Evolutionary conservation across 305 asterid genomes (phyloP).

Genomic region (Plantago rigida): DNA sequence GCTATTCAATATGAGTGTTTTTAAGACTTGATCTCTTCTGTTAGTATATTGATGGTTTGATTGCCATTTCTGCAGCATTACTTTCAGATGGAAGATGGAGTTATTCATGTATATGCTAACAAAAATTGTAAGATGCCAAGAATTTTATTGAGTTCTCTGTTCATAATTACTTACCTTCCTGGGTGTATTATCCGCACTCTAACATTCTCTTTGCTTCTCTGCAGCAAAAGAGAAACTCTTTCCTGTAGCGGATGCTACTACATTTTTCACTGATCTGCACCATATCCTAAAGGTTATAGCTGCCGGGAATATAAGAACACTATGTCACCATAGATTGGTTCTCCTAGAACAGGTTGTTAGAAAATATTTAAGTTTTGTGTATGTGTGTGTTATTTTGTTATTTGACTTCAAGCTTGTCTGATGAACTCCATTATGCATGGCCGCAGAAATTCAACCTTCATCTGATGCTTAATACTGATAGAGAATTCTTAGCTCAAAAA

Average conservation of each 20-base stretch:
- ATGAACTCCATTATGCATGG: constrained; percentile 12
- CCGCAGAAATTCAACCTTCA: constrained; percentile 94
- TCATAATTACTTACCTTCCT: constrained; percentile 12
- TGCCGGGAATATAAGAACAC: constrained; percentile 81
- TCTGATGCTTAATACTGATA: constrained; percentile 97
- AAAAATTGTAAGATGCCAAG: constrained; percentile 56
- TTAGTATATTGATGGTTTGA: constrained; percentile 7
- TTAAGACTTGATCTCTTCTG: neutral
- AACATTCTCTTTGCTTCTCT: constrained; percentile 22
- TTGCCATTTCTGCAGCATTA: constrained; percentile 41
- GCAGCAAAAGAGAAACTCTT: constrained; percentile 75
- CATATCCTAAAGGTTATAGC: constrained; percentile 92
- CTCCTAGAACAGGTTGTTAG: constrained; percentile 75
- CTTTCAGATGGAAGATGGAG: constrained; percentile 79
- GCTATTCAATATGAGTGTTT: neutral
- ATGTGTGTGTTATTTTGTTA: constrained; percentile 1
- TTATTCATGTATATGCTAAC: constrained; percentile 75
- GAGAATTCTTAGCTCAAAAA: constrained; percentile 95
- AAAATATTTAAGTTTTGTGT: constrained; percentile 4
- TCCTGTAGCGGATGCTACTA: constrained; percentile 87
- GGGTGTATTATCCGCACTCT: constrained; percentile 17
- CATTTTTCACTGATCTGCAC: constrained; percentile 91
- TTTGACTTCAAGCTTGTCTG: constrained; percentile 21
- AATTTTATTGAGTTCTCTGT: constrained; percentile 15
- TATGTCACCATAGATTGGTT: constrained; percentile 87